Conservation (phyloP, 2,329 filamentous ascomycete species). For the Eutypella sp. region DNA sequence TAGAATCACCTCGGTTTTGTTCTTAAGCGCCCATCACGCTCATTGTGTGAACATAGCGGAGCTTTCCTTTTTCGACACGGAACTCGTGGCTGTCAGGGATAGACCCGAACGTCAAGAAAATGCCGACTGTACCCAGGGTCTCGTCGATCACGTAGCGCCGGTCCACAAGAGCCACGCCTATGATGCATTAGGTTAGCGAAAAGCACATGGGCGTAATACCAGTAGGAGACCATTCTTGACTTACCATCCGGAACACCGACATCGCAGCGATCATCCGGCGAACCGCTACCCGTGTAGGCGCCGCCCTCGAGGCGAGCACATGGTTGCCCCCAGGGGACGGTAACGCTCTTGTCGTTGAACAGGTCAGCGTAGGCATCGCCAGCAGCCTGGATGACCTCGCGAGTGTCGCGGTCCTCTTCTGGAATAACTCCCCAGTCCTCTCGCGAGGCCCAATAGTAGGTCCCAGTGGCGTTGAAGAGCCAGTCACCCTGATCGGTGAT, state of each 20-base stretch:
- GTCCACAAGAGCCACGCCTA: conserved; percentile 22
- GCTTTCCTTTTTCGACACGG: conserved; percentile 27
- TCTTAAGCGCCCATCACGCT: conserved; percentile 24
- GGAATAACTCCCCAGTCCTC: conserved; percentile 31
- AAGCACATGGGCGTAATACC: too few relatives aligned
- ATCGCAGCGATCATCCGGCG: conserved; percentile 25
- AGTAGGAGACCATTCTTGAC: background rate
- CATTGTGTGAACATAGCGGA: conserved; percentile 29
- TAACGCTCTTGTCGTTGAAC: conserved; percentile 31
- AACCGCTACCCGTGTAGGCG: conserved; percentile 26
- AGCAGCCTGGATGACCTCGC: conserved; percentile 30
- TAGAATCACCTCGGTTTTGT: background rate
- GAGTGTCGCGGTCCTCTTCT: conserved; percentile 25
- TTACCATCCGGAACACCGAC: conserved; percentile 31
- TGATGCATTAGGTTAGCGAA: background rate
- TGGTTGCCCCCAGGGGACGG: conserved; percentile 33
- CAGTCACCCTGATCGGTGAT: conserved; percentile 32
- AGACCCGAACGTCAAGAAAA: conserved; percentile 26
- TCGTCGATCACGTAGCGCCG: conserved; percentile 27
- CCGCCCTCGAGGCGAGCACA: conserved; percentile 34
- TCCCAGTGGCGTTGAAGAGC: conserved; percentile 33
- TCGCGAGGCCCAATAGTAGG: conserved; percentile 28
- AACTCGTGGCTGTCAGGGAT: conserved; percentile 31
- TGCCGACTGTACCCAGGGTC: conserved; percentile 23
- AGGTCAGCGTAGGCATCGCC: conserved; percentile 33